These are phyloP conservation scores for Talaromyces sp. DNA, from an alignment of 2,329 filamentous ascomycete genomes.

Conservation along the genomic window DNA sequence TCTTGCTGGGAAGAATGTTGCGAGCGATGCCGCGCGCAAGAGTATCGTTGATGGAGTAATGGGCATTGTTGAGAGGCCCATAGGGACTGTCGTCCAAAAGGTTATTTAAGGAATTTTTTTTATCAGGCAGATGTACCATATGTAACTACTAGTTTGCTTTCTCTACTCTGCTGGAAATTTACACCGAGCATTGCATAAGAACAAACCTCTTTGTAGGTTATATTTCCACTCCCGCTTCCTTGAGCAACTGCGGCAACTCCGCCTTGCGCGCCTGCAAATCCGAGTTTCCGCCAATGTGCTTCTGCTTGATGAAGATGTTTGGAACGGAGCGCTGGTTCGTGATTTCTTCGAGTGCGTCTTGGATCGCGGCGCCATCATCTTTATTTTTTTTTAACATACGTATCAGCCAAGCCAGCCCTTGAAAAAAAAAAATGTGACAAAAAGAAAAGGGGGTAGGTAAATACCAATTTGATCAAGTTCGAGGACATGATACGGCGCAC, in stretches of 20 bases:
- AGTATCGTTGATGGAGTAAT: conserved; percentile 84
- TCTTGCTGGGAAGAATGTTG: conserved; percentile 77
- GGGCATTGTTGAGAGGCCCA: conserved; percentile 78
- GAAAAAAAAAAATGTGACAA: background rate
- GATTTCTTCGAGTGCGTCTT: conserved; percentile 74
- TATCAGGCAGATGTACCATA: background rate
- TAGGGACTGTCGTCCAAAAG: conserved; percentile 79
- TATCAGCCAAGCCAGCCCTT: background rate
- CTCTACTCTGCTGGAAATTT: background rate
- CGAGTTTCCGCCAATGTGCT: conserved; percentile 96
- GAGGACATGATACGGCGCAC: conserved; percentile 67
- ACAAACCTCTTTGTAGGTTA: too few relatives aligned
- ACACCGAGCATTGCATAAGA: too few relatives aligned
- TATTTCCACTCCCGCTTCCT: conserved; percentile 60
- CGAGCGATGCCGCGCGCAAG: conserved; percentile 72
- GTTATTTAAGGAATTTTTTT: conserved; percentile 40
- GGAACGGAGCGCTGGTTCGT: conserved; percentile 84
- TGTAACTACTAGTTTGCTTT: background rate
- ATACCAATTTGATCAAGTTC: conserved; percentile 82
- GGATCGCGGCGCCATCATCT: conserved; percentile 80
- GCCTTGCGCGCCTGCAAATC: conserved; percentile 65
- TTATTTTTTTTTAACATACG: too few relatives aligned
- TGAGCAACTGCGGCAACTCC: conserved; percentile 61
- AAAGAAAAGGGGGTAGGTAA: conserved; percentile 31
- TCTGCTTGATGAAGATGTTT: conserved; percentile 85